phyloP scores from a whole-genome alignment of 345 rosid species.

The Moringa oleifera region DNA sequence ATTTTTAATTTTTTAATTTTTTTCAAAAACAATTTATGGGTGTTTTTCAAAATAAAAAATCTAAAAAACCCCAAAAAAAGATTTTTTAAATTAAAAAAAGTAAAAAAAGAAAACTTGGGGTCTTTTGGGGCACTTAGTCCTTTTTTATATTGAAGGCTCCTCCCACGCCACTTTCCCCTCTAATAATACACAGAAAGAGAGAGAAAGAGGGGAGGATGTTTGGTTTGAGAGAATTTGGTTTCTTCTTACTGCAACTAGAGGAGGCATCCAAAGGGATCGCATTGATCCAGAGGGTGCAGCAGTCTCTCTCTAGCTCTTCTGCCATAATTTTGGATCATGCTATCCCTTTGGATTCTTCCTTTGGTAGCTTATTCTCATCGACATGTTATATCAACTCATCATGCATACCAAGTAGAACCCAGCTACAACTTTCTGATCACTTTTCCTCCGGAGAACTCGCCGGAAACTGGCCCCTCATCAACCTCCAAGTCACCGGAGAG shows the following conservation, averaged over 20 bases:
- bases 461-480: background rate
- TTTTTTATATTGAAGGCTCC: conserved; percentile 39
- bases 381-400: background rate
- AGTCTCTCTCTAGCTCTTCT: background rate
- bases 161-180: conserved; percentile 34
- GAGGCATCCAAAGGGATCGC: conserved; percentile 99
- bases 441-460: background rate
- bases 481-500: too few species aligned
- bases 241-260: conserved; percentile 54
- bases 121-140: conserved; percentile 30
- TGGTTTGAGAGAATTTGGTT: background rate
- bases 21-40: too few species aligned
- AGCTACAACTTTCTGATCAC: background rate
- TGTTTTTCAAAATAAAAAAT: background rate
- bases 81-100: conserved; percentile 6
- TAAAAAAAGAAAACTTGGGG: conserved; percentile 5
- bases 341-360: conserved; percentile 89
- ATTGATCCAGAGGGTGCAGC: conserved; percentile 65
- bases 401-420: too few species aligned
- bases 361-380: conserved; percentile 38
- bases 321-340: conserved; percentile 67
- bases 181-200: conserved; percentile 12
- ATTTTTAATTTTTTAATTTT: background rate
- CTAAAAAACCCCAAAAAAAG: background rate
- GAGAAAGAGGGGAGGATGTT: background rate